Conservation (phyloP, 345 rosid species). For the Lepidium sativum region DNA sequence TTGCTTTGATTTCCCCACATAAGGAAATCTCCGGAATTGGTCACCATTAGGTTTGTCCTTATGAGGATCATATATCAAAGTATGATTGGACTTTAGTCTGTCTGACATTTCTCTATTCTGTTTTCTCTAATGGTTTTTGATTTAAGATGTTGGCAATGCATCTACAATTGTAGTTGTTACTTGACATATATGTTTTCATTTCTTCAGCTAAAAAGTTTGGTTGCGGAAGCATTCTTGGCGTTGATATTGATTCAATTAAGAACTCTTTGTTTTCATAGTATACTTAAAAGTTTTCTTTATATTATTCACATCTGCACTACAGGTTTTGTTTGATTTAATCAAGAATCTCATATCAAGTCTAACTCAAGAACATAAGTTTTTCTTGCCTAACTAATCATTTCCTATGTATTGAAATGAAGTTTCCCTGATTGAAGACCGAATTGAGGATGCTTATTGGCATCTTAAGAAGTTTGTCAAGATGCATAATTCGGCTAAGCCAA, state of each 20-base stretch:
- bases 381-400: neutral
- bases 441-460: slow-evolving; percentile 72
- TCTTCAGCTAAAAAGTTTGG: slow-evolving; percentile 63
- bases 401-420: neutral
- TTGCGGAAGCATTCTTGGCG: slow-evolving; percentile 75
- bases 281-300: no score
- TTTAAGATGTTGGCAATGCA: neutral
- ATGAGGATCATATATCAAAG: neutral
- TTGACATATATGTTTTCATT: neutral
- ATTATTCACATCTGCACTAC: no score
- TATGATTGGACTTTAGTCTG: neutral
- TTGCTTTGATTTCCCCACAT: neutral
- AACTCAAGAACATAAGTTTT: neutral
- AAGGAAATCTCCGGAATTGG: neutral
- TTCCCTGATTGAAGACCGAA: slow-evolving; percentile 38
- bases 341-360: neutral
- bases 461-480: slow-evolving; percentile 47
- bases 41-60: neutral
- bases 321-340: no score
- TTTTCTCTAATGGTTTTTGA: neutral
- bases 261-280: neutral
- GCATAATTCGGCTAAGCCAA: slow-evolving; percentile 25
- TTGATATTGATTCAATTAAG: slow-evolving; percentile 91
- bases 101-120: neutral
- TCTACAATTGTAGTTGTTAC: neutral